phyloP scores from a whole-genome alignment of 2,329 filamentous ascomycete genomes.

The Diaporthe australafricana region DNA sequence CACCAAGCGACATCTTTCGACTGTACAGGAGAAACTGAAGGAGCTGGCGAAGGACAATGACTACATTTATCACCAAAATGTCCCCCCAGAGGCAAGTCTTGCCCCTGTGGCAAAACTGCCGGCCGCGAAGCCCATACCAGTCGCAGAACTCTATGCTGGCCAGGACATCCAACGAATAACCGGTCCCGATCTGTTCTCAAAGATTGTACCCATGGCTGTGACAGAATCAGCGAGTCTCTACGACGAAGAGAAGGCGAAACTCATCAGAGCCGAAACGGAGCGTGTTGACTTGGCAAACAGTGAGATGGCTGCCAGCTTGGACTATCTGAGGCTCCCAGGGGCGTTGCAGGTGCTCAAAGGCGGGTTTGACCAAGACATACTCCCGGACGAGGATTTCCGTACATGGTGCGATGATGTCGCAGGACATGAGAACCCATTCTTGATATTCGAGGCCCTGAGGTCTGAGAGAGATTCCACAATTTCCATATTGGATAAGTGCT shows the following conservation, averaged over 20 bases:
- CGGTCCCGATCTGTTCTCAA: conserved; percentile 95
- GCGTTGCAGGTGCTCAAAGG: conserved; percentile 93
- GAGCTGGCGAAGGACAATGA: conserved; percentile 93
- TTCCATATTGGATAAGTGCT: conserved; percentile 79
- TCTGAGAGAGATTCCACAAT: conserved; percentile 82
- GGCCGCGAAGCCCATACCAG: conserved; percentile 95
- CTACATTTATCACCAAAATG: conserved; percentile 95
- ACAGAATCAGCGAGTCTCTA: conserved; percentile 97
- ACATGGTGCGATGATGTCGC: conserved; percentile 95
- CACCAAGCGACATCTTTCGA: conserved; percentile 83
- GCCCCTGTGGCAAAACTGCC: conserved; percentile 88
- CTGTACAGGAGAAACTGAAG: conserved; percentile 82
- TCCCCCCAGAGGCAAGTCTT: conserved; percentile 87
- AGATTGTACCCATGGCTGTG: conserved; percentile 94
- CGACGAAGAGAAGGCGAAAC: conserved; percentile 97
- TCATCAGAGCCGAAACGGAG: conserved; percentile 93
- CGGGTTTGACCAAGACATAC: conserved; percentile 88
- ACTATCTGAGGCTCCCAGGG: conserved; percentile 90
- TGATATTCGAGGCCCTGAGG: conserved; percentile 83
- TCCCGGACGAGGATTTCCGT: conserved; percentile 90
- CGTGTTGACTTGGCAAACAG: conserved; percentile 92
- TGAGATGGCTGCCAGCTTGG: conserved; percentile 94
- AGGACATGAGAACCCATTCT: conserved; percentile 81
- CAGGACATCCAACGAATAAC: conserved; percentile 98
- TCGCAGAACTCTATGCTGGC: conserved; percentile 95